Base-by-base conservation (phyloP, 805 yeast species). In the Barnettozyma vustinii region DNA sequence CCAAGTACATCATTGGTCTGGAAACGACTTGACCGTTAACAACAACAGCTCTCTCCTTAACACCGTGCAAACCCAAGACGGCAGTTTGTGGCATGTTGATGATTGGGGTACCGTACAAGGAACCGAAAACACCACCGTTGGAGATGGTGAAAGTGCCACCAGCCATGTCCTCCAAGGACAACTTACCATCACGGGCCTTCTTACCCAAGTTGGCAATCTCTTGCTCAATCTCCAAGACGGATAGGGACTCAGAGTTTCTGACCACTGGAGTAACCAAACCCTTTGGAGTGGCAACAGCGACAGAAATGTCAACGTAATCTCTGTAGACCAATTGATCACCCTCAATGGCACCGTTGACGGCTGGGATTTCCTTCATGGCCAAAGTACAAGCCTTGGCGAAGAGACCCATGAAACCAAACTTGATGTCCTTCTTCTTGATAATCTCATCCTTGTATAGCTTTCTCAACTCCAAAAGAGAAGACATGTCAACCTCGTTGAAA, bases 131-230 rank as follows among this genome's bases (percentile, higher is more conserved):
- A 71, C 99, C 99, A 69, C 99, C 99, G 75, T 94, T 94, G 48
- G 98, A 94, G 63, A 94, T 94, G 64, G 99, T 94, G 79, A 94
- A 91, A 52, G 98, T 91, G 71, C 99, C 99, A 70, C 99, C 99
- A 53, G 97, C 80, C 98, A 94, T 92, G 71, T 94, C 99, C 77
- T 94, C 99, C 57, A 94, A 73, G 48, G 97, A 88, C 66, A 94
- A 80, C 75, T 94, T 91, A 65, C 94, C 94, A 68, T 92, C 98
- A 72, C 98, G 87, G 55, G 99, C 99, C 75, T 89, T 92, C 66
- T 74, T 75, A 72, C 97, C 94, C 63, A 94, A 77, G 59, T 73
- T 71, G 49, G 81, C 67, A 58, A 94, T 92, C 71, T 88, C 97
- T 61, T 83, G 71, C 74, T 94, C 99, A 56, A 94, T 84, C 56